Percentiles rank a stretch among this genome's conserved stretches.
Conservation (phyloP, 2,329 filamentous ascomycete genomes). For the Aspergillus amoenus region DNA sequence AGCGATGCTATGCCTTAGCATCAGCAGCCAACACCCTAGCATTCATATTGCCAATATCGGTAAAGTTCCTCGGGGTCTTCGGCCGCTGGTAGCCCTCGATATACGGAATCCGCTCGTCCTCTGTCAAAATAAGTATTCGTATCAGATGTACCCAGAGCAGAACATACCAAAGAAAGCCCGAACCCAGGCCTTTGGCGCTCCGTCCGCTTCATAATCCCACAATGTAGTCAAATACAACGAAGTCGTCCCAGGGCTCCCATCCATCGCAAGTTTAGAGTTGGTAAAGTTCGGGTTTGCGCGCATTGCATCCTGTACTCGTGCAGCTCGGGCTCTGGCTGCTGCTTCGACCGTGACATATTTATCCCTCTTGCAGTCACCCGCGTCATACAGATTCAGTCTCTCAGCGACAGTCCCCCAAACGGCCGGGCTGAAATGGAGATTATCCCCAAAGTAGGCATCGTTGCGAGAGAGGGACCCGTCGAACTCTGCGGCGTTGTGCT, state of each 20-base stretch:
- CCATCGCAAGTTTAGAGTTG: background rate
- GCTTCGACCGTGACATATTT: background rate
- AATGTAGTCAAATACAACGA: conserved; percentile 3
- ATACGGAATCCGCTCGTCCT: conserved; percentile 10
- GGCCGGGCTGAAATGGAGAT: background rate
- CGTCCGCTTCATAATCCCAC: conserved; percentile 1
- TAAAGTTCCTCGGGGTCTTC: background rate
- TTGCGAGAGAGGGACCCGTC: conserved; percentile 3
- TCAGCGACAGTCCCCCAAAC: background rate
- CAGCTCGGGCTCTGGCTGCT: background rate
- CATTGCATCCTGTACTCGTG: background rate
- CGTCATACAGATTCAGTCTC: background rate
- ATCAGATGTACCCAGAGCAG: background rate
- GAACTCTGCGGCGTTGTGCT: background rate
- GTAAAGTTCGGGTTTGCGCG: background rate
- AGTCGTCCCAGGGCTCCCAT: background rate
- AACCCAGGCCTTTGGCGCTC: conserved; percentile 2
- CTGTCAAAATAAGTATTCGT: background rate
- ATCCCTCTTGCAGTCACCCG: background rate
- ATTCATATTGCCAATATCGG: background rate
- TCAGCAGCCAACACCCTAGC: background rate
- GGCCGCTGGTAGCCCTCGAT: conserved; percentile 1
- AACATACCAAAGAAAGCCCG: conserved; percentile 2
- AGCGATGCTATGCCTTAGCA: background rate
- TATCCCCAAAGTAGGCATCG: conserved; percentile 2